These are phyloP conservation scores for Salix suchowensis DNA, from an alignment of 345 rosid species.

Conservation along the genomic window DNA sequence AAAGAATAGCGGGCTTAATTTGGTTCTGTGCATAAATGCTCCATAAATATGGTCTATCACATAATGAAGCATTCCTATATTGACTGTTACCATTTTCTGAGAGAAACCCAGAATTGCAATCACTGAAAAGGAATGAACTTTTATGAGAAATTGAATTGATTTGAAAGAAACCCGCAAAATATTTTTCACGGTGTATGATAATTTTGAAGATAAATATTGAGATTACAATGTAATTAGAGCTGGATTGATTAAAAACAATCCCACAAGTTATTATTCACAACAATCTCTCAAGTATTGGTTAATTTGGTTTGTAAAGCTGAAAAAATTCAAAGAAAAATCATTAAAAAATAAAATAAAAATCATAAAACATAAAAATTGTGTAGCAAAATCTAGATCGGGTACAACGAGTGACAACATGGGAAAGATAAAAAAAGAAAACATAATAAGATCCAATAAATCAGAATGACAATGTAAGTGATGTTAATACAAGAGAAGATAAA, in stretches of 20 bases:
- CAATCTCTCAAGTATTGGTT: neutral
- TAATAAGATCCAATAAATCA: neutral
- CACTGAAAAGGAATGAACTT: neutral
- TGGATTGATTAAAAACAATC: neutral
- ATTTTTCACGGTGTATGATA: neutral
- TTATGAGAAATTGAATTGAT: neutral
- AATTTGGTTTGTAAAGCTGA: neutral
- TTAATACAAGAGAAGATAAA: neutral
- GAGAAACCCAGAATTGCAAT: constrained; percentile 9
- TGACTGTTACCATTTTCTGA: constrained; percentile 62
- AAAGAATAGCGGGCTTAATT: constrained; percentile 76
- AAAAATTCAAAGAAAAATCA: neutral
- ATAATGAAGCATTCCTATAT: constrained; percentile 85
- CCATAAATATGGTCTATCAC: constrained; percentile 87
- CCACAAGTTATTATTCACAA: too few relatives aligned
- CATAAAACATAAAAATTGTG: neutral
- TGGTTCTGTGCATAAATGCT: constrained; percentile 83
- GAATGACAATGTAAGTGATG: neutral
- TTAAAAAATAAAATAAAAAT: neutral
- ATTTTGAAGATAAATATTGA: neutral
- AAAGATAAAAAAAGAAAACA: neutral
- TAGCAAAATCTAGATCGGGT: too few relatives aligned
- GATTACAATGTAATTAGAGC: neutral
- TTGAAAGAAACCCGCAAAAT: constrained; percentile 15
- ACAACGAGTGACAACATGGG: neutral